These are phyloP conservation scores for Lentinula sp. DNA, from an alignment of 768 basidiomycete species.

Conservation along the genomic window DNA sequence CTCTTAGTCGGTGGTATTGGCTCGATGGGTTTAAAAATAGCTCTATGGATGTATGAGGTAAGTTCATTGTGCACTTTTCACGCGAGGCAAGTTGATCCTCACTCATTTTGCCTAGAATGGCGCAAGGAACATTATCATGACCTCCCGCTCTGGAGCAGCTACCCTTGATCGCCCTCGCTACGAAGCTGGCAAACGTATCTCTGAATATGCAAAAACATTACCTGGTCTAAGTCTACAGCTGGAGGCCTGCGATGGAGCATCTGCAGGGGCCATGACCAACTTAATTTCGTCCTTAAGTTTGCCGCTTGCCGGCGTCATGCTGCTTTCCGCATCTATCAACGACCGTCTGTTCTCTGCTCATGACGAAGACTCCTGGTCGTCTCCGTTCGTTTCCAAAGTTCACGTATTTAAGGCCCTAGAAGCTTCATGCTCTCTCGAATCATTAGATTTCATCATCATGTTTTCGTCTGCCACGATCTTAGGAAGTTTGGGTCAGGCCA, in stretches of 20 bases:
- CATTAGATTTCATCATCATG: slow-evolving; percentile 17
- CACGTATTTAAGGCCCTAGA: slow-evolving; percentile 14
- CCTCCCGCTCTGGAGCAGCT: slow-evolving; percentile 14
- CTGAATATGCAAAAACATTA: slow-evolving; percentile 11
- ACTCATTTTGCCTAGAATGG: slow-evolving; percentile 11
- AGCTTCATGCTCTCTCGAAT: slow-evolving; percentile 6
- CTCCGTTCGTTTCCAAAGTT: slow-evolving; percentile 12
- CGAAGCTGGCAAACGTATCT: slow-evolving; percentile 8
- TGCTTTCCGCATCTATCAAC: slow-evolving; percentile 13
- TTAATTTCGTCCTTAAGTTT: slow-evolving; percentile 7
- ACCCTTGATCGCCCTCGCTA: slow-evolving; percentile 10
- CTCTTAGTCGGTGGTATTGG: slow-evolving; percentile 23
- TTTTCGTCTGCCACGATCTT: slow-evolving; percentile 15
- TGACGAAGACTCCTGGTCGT: slow-evolving; percentile 15
- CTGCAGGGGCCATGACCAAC: slow-evolving; percentile 5
- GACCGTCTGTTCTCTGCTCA: slow-evolving; percentile 17
- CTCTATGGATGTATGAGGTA: slow-evolving; percentile 25
- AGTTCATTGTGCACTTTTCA: not conserved
- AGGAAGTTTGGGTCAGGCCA: slow-evolving; percentile 18
- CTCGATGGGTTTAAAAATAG: slow-evolving; percentile 17
- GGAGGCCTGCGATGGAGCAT: slow-evolving; percentile 13
- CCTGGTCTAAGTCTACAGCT: slow-evolving; percentile 13
- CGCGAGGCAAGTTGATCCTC: not conserved
- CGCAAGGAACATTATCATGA: slow-evolving; percentile 18
- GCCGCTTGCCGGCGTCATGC: slow-evolving; percentile 15